A percentile compares a stretch with the other conserved stretches of the same genome.
phyloP scores from a whole-genome alignment of 2,329 filamentous ascomycete species.

The Elsinoe perseae region DNA sequence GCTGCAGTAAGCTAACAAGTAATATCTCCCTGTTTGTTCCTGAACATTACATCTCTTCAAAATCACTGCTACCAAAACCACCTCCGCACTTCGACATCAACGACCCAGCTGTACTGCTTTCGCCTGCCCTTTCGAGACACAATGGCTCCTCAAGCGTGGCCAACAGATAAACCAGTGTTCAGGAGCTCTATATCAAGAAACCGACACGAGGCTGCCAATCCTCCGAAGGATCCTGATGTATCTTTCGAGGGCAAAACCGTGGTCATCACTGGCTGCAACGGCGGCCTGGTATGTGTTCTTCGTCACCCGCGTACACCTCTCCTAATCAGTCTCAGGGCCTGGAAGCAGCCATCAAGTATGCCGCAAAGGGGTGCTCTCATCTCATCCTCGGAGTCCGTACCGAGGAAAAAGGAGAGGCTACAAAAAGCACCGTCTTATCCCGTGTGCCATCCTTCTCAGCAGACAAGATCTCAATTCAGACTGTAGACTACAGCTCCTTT shows the following conservation, averaged over 20 bases:
- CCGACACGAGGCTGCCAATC: background rate
- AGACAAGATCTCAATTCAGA: slow-evolving; percentile 29
- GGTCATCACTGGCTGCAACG: slow-evolving; percentile 31
- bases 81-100: background rate
- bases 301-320: background rate
- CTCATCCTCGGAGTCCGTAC: slow-evolving; percentile 35
- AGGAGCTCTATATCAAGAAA: background rate
- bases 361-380: slow-evolving; percentile 29
- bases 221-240: slow-evolving; percentile 5
- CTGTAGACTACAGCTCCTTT: slow-evolving; percentile 24
- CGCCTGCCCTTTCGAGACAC: background rate
- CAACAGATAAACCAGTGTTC: background rate
- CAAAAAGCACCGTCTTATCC: slow-evolving; percentile 27
- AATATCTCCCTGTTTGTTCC: background rate
- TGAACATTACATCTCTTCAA: too few relatives aligned
- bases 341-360: slow-evolving; percentile 33
- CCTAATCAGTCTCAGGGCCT: slow-evolving; percentile 24
- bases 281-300: slow-evolving; percentile 25
- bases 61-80: too few relatives aligned
- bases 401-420: slow-evolving; percentile 30
- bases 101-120: background rate
- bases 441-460: slow-evolving; percentile 23
- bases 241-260: slow-evolving; percentile 21
- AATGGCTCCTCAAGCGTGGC: background rate
- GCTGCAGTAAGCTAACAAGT: background rate